Base-by-base conservation (phyloP, 176 grass and related monocot genomes). In the Aegilops umbellulata region DNA sequence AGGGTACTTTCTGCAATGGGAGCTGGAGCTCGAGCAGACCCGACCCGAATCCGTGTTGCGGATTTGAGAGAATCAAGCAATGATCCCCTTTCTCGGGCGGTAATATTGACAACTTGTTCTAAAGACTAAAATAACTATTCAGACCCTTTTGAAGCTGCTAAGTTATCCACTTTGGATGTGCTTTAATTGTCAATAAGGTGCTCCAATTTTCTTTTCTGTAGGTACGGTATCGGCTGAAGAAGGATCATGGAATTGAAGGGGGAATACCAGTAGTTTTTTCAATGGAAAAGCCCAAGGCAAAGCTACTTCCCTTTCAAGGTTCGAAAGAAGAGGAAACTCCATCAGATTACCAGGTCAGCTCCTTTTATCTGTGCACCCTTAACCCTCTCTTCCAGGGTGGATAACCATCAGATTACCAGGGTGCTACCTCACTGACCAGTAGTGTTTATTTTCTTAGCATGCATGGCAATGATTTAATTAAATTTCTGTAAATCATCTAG, bases 1-100 rank as follows among this genome's bases (percentile, higher is more conserved):
- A 94, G 80, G 77, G 92, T 99, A 80, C 86, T 99, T 69, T 94
- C 97, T 79, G 94, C 97, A 85, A 99, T 94, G 97, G 97, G 97
- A 0, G 97, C 97, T 62, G 97, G 97, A 80, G 97, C 94, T 79
- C 90, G 93, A 88, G 93, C 94, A 8, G 97, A 99, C 66, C 97
- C 97, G n/a, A 99, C 97, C 71, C 75, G 94, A 90, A 96, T 99
- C 69, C 90, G 92, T 91, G 75, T 99, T 88, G 94, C 94, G 70
- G 97, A 95, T 94, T 87, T 99, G 74, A 88, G 90, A 77, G 97
- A 95, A 93, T 96, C 97, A 80, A 96, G 60, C 76, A 99, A 96
- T 76, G 92, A 99, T 65, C 94, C 97, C 25, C 92, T 98, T 44
- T 98, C 97, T 88, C 82, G 92, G 44, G 77, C 87, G n/a, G 94